phyloP scores from a whole-genome alignment of 306 rosid species.

The Sicyos baderoa region DNA sequence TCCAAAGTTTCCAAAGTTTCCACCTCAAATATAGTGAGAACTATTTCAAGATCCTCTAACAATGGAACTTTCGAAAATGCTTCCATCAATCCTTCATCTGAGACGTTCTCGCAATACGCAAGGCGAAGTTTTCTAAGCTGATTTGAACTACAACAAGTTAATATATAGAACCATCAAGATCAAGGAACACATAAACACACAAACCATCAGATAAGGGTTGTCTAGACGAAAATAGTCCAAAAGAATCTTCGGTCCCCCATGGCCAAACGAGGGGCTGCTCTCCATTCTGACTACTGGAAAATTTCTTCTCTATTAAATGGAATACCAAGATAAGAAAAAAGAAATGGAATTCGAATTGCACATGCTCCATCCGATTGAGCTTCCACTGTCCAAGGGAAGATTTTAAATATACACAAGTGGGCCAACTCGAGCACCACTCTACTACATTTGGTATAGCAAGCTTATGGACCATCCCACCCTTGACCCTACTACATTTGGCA shows the following conservation, averaged over 20 bases:
- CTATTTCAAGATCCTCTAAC: constrained; percentile 58
- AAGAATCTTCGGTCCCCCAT: neutral
- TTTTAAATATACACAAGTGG: too few relatives aligned
- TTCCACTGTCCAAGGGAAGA: too few relatives aligned
- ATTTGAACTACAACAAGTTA: constrained; percentile 35
- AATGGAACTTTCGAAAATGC: constrained; percentile 37
- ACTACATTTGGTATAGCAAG: too few relatives aligned
- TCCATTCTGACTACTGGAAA: neutral
- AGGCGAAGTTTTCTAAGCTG: constrained; percentile 39
- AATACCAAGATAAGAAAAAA: neutral
- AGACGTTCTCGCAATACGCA: constrained; percentile 29
- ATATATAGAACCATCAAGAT: neutral
- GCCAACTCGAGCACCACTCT: too few relatives aligned
- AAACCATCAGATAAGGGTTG: too few relatives aligned
- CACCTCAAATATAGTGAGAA: constrained; percentile 25
- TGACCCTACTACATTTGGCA: too few relatives aligned
- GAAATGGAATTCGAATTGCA: neutral
- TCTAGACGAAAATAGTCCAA: neutral
- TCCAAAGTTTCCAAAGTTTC: constrained; percentile 34
- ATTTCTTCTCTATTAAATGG: neutral
- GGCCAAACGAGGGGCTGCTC: neutral
- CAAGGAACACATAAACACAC: neutral
- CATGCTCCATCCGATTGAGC: too few relatives aligned
- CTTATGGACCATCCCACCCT: too few relatives aligned
- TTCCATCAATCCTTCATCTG: constrained; percentile 42